phyloP scores from a whole-genome alignment of 768 basidiomycete species.

The Boletus subparvulus region DNA sequence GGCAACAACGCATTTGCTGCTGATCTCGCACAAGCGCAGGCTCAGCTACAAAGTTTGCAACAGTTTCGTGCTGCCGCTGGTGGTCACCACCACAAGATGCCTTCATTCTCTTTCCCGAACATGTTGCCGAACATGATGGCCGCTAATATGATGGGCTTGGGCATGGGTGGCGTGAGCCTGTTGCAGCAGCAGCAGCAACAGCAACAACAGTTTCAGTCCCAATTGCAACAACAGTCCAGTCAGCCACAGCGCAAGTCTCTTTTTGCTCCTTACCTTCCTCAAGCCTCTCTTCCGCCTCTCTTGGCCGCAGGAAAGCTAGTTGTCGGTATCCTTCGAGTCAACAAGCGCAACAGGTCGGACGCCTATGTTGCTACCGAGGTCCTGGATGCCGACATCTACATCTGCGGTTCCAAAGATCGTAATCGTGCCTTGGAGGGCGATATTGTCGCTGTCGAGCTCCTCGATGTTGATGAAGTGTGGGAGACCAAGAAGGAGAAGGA shows the following conservation, averaged over 20 bases:
- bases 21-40: slow-evolving; percentile 95
- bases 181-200: slow-evolving; percentile 88
- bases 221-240: slow-evolving; percentile 87
- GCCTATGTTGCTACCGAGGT: slow-evolving; percentile 99
- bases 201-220: slow-evolving; percentile 80
- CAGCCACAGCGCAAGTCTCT: slow-evolving; percentile 97
- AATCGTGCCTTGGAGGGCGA: slow-evolving; percentile 98
- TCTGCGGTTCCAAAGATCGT: slow-evolving; percentile 97
- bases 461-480: slow-evolving; percentile 98
- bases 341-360: slow-evolving; percentile 97
- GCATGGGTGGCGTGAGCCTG: slow-evolving; percentile 76
- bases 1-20: slow-evolving; percentile 64
- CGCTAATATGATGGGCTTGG: slow-evolving; percentile 92
- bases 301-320: slow-evolving; percentile 97
- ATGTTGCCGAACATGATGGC: slow-evolving; percentile 98
- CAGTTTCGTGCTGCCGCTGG: slow-evolving; percentile 95
- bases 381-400: slow-evolving; percentile 97
- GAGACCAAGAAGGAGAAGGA: slow-evolving; percentile 99
- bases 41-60: slow-evolving; percentile 92
- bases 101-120: slow-evolving; percentile 96
- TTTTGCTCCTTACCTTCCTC: slow-evolving; percentile 97
- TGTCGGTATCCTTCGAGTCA: slow-evolving; percentile 94
- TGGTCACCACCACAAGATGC: slow-evolving; percentile 95
- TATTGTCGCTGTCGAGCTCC: slow-evolving; percentile 94
- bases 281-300: slow-evolving; percentile 94